These are phyloP conservation scores for Paraphaeosphaeria sporulosa DNA, from an alignment of 2,329 filamentous ascomycete species.

Conservation along the genomic window DNA sequence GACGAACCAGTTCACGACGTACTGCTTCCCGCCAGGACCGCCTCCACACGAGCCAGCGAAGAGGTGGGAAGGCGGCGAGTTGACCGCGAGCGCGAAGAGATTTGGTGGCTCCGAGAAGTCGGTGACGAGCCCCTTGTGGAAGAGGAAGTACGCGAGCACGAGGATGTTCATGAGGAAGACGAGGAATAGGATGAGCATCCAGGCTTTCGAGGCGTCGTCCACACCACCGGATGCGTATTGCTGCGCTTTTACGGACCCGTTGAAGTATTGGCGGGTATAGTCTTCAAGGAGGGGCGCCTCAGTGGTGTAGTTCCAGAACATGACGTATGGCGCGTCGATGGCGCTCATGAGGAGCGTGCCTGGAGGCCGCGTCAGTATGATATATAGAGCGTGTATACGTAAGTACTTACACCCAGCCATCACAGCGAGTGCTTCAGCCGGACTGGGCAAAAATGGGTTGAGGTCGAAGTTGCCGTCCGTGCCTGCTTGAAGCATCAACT, in stretches of 20 bases:
- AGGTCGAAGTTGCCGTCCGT: constrained; percentile 48
- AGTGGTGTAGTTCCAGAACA: constrained; percentile 53
- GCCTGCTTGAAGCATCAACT: constrained; percentile 50
- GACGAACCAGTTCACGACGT: constrained; percentile 55
- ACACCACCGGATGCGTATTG: constrained; percentile 74
- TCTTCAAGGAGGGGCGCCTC: constrained; percentile 43
- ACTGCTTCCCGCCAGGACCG: constrained; percentile 61
- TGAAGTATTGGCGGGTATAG: constrained; percentile 67
- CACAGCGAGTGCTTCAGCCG: constrained; percentile 78
- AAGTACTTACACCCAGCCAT: constrained; percentile 62
- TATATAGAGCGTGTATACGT: neutral
- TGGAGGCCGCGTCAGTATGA: neutral
- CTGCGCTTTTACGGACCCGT: constrained; percentile 68
- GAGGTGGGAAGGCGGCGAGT: constrained; percentile 62
- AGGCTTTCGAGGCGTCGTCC: constrained; percentile 67
- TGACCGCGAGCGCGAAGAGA: constrained; percentile 75
- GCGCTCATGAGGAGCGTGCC: constrained; percentile 68
- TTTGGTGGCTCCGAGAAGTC: constrained; percentile 83
- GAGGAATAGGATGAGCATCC: constrained; percentile 70
- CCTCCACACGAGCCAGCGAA: constrained; percentile 65
- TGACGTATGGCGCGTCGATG: constrained; percentile 66
- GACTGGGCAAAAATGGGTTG: constrained; percentile 65
- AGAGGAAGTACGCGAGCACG: constrained; percentile 69
- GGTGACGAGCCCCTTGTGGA: constrained; percentile 70
- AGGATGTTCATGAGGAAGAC: constrained; percentile 73